Evolutionary conservation across 257 asterid species (phyloP).

Genomic region (Eucommia ulmoides): DNA sequence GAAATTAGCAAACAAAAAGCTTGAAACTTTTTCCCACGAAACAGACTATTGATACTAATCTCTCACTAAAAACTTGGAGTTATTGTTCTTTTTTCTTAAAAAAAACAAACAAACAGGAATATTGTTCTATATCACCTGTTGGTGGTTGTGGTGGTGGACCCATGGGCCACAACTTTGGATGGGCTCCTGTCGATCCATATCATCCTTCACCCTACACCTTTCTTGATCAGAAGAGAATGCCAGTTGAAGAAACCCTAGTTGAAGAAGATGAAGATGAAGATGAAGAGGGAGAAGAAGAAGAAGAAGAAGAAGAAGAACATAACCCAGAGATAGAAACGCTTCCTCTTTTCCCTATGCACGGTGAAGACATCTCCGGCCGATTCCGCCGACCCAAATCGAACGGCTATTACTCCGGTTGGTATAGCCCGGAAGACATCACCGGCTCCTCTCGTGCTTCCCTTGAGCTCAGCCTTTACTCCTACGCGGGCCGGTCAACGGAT

Average conservation of each 20-base stretch:
- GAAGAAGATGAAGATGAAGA: slow-evolving; percentile 16
- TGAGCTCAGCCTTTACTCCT: slow-evolving; percentile 80
- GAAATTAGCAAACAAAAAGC: background rate
- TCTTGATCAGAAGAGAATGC: slow-evolving; percentile 37
- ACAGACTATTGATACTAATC: background rate
- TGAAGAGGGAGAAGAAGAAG: slow-evolving; percentile 24
- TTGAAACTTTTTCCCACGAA: background rate
- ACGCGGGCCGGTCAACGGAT: too few species aligned
- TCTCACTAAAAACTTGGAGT: background rate
- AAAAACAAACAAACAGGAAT: slow-evolving; percentile 21
- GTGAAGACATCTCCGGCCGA: slow-evolving; percentile 27
- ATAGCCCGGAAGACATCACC: slow-evolving; percentile 11
- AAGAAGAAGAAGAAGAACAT: slow-evolving; percentile 11
- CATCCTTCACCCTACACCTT: slow-evolving; percentile 36
- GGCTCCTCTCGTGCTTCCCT: slow-evolving; percentile 49
- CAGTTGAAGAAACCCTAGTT: slow-evolving; percentile 20
- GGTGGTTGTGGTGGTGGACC: slow-evolving; percentile 20
- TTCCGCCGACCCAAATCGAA: slow-evolving; percentile 5
- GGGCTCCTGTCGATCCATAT: slow-evolving; percentile 45
- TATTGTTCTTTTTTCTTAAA: background rate
- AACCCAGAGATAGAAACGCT: slow-evolving; percentile 52
- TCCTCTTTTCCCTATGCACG: slow-evolving; percentile 85
- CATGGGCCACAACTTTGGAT: slow-evolving; percentile 29
- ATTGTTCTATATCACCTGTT: slow-evolving; percentile 46
- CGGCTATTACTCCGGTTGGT: slow-evolving; percentile 16